Evolutionary conservation across 306 rosid species (phyloP), one percentile per base, ranked within the genome.

Genomic region (Canavalia ensiformis): DNA sequence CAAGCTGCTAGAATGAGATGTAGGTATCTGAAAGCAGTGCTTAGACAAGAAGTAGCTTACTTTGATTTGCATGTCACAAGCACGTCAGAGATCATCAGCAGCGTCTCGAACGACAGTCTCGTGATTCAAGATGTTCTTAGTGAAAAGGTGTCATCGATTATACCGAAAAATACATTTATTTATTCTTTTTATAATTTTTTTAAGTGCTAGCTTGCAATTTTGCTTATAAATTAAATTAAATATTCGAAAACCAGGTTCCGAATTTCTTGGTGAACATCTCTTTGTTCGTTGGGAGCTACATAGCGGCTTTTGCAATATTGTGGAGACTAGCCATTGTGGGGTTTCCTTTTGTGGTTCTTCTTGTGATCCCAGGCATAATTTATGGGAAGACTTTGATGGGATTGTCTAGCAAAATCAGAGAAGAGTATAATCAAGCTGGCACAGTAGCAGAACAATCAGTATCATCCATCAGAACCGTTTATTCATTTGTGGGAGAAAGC

Each of bases 1-100:
- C 97, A 93, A 80, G 92, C 95, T 2, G 87, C 95, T 1, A 86
- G 92, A 81, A 91, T 93, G 95, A 91, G 97, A 86, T 89, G 68
- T 0, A 85, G 88, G 80, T 93, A 91, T 55, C 80, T 93, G 78
- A 91, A 88, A 72, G 97, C 97, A 37, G 94, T 93, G 52, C 87
- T 93, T 8, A 79, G 95, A 46, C 97, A 93, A 83, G 97, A 93
- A 2, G 92, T 93, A 2, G 94, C 91, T 0, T 93, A 93, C 84
- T 93, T 93, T 8, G 97, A 93, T 87, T 68, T 89, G 86, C 90
- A 93, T 51, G 94, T 89, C 54, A 88, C 97, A 7, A 88, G 94
- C 86, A 91, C 91, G 2, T 89, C 97, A 1, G 97, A 93, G 54
- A 90, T 93, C 2, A 88, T 93, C 75, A 88, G 90, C 7, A 84